A percentile compares a stretch with the other conserved stretches of the same genome.
phyloP scores from a whole-genome alignment of 2,329 filamentous ascomycete species.

The Calonectria montana region DNA sequence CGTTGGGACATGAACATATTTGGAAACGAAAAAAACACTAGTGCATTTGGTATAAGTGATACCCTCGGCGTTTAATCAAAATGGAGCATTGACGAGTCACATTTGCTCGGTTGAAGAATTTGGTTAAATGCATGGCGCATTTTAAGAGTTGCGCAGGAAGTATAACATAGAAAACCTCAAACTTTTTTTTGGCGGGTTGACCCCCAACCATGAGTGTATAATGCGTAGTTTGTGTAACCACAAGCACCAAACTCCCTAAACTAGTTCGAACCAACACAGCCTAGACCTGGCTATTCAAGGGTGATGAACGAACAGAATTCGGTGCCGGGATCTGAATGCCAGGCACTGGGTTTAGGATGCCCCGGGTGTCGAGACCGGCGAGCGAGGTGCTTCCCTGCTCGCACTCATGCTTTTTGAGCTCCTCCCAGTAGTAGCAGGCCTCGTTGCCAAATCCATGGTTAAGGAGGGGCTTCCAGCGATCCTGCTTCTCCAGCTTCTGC shows the following conservation, averaged over 20 bases:
- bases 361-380: constrained; percentile 15
- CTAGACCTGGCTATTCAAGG: neutral
- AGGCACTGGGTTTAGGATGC: constrained; percentile 6
- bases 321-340: neutral
- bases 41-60: constrained; percentile 31
- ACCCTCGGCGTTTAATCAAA: constrained; percentile 33
- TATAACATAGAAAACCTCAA: neutral
- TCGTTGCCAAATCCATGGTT: constrained; percentile 16
- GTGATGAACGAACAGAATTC: neutral
- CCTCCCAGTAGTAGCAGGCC: constrained; percentile 24
- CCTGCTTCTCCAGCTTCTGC: constrained; percentile 10
- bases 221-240: too few species aligned
- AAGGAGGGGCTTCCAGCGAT: constrained; percentile 25
- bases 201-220: neutral
- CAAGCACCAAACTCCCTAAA: neutral
- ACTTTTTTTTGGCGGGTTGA: neutral
- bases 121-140: neutral
- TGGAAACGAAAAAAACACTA: neutral
- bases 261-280: neutral
- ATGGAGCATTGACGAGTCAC: neutral
- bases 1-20: neutral
- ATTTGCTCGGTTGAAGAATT: neutral
- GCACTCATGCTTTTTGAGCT: constrained; percentile 12
- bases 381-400: constrained; percentile 11
- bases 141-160: neutral